These are phyloP conservation scores for Marasmius sp. DNA, from an alignment of 1,284 basidiomycete genomes.

Conservation along the genomic window DNA sequence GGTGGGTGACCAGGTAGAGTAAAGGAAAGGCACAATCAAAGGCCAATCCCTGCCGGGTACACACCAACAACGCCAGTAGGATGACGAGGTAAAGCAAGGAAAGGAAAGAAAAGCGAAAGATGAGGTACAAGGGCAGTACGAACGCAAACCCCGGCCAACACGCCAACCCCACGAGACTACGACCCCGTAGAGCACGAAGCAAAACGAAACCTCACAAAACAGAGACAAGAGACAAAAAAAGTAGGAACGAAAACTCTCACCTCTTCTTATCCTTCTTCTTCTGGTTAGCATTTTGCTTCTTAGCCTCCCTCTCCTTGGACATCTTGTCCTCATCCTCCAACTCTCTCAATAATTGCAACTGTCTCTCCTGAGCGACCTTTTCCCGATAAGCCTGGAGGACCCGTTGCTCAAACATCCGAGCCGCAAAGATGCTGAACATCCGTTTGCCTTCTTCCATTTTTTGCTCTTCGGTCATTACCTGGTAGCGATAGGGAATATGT, in stretches of 20 bases:
- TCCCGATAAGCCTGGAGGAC: slow-evolving; percentile 92
- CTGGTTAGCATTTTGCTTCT: slow-evolving; percentile 95
- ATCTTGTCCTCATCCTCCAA: slow-evolving; percentile 87
- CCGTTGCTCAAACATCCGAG: slow-evolving; percentile 98
- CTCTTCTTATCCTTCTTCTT: slow-evolving; percentile 98
- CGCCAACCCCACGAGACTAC: too few species aligned
- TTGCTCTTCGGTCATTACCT: slow-evolving; percentile 84
- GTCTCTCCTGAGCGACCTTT: slow-evolving; percentile 81
- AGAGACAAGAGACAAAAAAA: slow-evolving; percentile 1
- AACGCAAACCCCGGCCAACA: too few species aligned
- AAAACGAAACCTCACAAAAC: background rate
- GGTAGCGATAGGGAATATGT: slow-evolving; percentile 13
- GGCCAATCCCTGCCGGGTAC: too few species aligned
- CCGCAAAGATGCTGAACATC: slow-evolving; percentile 99
- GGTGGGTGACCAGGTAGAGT: too few species aligned
- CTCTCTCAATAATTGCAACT: slow-evolving; percentile 84
- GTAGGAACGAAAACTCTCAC: slow-evolving; percentile 39
- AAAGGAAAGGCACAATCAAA: too few species aligned
- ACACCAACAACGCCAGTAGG: too few species aligned
- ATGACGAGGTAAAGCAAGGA: too few species aligned
- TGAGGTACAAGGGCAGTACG: too few species aligned
- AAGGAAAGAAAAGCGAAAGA: too few species aligned
- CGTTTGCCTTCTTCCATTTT: slow-evolving; percentile 98
- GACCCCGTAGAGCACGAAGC: background rate
- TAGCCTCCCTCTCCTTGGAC: slow-evolving; percentile 83